Base-by-base conservation (phyloP, 306 rosid genomes). In the Trifolium subterraneum region DNA sequence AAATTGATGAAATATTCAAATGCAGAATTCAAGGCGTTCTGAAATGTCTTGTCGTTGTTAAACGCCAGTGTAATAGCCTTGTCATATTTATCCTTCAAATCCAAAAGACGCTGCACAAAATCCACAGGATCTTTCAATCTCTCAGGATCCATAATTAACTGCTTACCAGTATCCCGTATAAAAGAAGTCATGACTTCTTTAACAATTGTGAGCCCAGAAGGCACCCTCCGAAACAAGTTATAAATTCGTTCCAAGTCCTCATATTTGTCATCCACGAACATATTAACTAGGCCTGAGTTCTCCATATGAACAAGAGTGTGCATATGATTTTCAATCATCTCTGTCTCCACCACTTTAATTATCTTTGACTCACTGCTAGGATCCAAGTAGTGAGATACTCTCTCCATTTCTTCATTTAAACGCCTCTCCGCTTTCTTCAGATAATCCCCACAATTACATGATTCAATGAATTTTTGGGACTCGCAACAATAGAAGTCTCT, bases 1-100 rank as follows among this genome's bases (percentile, higher is more conserved):
- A 86, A 75, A 78, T 86, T 86, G 73, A 86, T 86, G 84, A 86
- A 83, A 79, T 80, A 73, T 70, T 86, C 87, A 83, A 86, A 86
- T 18, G 87, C 79, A 36, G 90, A 86, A 80, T 83, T 86, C 78
- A 83, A 80, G 64, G 85, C 89, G 80, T 86, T 86, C 72, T 86
- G 87, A 69, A 86, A 86, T 68, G 84, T 68, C 80, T 86, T 86
- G 51, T 83, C 86, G 6, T 80, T 86, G 76, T 51, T 68, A 78
- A 86, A 86, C 15, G 90, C 76, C 80, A 68, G 48, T 22, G 44
- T 75, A 59, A 86, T 86, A 39, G 81, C 54, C 72, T 64, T 81
- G 63, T 86, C 87, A 58, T 83, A 83, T 76, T 86, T 86, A 80
- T 86, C 90, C 74, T 86, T 86, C 72, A 83, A 68, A 75, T 86